phyloP scores from a whole-genome alignment of 495 filamentous ascomycete species.

The Hyaloscypha variabilis region DNA sequence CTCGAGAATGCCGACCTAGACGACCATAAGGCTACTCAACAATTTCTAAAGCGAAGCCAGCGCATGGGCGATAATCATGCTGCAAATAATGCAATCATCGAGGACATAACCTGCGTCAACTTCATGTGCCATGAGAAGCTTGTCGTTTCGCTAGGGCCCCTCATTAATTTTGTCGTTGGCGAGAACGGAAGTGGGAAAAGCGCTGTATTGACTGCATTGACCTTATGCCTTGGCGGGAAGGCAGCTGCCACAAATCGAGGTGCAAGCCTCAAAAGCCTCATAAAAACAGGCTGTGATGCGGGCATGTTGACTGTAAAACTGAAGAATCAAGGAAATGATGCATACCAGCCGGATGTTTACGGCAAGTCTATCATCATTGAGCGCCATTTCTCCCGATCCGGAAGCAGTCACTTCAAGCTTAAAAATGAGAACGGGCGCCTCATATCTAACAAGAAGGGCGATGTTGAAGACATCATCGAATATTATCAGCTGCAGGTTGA shows the following conservation, averaged over 20 bases:
- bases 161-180: slow-evolving; percentile 97
- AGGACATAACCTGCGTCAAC: slow-evolving; percentile 82
- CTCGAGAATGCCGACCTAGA: slow-evolving; percentile 56
- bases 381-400: slow-evolving; percentile 79
- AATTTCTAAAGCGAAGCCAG: slow-evolving; percentile 61
- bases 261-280: slow-evolving; percentile 86
- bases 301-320: slow-evolving; percentile 67
- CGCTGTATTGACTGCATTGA: slow-evolving; percentile 92
- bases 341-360: slow-evolving; percentile 81
- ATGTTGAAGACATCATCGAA: slow-evolving; percentile 93
- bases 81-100: slow-evolving; percentile 82
- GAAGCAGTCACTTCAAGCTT: slow-evolving; percentile 82
- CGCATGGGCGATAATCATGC: slow-evolving; percentile 66
- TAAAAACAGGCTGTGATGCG: slow-evolving; percentile 83
- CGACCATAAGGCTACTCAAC: slow-evolving; percentile 72
- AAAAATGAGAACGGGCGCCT: slow-evolving; percentile 72
- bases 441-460: slow-evolving; percentile 79
- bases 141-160: slow-evolving; percentile 78
- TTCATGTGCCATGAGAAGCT: slow-evolving; percentile 94
- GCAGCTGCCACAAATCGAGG: slow-evolving; percentile 95
- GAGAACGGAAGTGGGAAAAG: slow-evolving; percentile 99
- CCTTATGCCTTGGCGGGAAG: slow-evolving; percentile 91
- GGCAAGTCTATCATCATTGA: slow-evolving; percentile 89
- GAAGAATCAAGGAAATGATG: slow-evolving; percentile 84
- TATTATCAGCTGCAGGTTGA: slow-evolving; percentile 93